A percentile compares a stretch with the other conserved stretches of the same genome.
Conservation (phyloP, 495 filamentous ascomycete genomes). For the Aspergillus ostianus region DNA sequence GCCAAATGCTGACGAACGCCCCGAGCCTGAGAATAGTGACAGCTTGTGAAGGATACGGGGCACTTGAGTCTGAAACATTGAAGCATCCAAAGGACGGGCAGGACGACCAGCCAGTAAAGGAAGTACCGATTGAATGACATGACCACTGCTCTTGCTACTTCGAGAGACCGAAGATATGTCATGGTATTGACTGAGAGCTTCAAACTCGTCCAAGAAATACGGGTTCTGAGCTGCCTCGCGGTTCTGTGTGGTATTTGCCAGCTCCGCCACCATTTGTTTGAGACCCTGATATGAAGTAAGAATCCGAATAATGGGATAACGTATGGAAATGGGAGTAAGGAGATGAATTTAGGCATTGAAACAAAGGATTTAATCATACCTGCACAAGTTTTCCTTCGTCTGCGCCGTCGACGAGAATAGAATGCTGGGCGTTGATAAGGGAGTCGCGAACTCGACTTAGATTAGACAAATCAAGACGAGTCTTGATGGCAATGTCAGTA, state of each 20-base stretch:
- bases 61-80: constrained; percentile 31
- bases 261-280: constrained; percentile 53
- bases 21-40: constrained; percentile 37
- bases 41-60: constrained; percentile 38
- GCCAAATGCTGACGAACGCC: constrained; percentile 20
- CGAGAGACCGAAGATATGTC: constrained; percentile 33
- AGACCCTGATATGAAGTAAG: constrained; percentile 38
- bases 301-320: neutral
- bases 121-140: constrained; percentile 31
- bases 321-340: neutral
- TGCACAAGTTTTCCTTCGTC: constrained; percentile 38
- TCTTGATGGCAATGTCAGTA: constrained; percentile 54
- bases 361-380: constrained; percentile 14
- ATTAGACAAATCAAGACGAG: constrained; percentile 39
- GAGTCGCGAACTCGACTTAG: constrained; percentile 42
- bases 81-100: constrained; percentile 34
- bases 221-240: constrained; percentile 38
- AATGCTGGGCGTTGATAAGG: constrained; percentile 41
- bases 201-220: constrained; percentile 62
- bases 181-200: constrained; percentile 63
- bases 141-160: constrained; percentile 14
- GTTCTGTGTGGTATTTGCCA: constrained; percentile 45
- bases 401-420: constrained; percentile 39
- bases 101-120: constrained; percentile 42
- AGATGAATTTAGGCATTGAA: neutral